Conservation (phyloP, 2,329 filamentous ascomycete genomes). For the Elsinoe ampelina region DNA sequence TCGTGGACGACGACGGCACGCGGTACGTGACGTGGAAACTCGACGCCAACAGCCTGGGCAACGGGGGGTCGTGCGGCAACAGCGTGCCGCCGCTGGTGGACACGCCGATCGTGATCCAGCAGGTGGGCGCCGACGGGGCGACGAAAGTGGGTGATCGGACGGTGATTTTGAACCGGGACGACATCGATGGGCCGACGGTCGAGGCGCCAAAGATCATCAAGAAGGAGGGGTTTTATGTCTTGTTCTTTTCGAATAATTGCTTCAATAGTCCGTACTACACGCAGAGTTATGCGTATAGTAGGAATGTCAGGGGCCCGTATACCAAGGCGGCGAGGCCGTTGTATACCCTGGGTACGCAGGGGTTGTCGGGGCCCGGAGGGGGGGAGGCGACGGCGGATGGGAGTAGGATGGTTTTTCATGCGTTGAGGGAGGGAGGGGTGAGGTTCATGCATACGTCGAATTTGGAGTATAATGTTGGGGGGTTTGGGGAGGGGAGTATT, state of each 20-base stretch:
- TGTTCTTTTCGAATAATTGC: slow-evolving; percentile 20
- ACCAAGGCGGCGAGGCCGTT: slow-evolving; percentile 13
- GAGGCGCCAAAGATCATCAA: slow-evolving; percentile 25
- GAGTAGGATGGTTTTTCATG: slow-evolving; percentile 19
- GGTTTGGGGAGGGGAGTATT: background rate
- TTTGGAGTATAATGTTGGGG: background rate
- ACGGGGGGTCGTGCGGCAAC: slow-evolving; percentile 18
- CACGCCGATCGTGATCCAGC: slow-evolving; percentile 20
- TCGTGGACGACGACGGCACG: slow-evolving; percentile 18
- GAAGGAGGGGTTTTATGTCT: slow-evolving; percentile 18
- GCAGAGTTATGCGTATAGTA: slow-evolving; percentile 17
- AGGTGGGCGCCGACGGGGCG: slow-evolving; percentile 18
- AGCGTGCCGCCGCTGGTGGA: slow-evolving; percentile 15
- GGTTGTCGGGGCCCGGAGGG: slow-evolving; percentile 18
- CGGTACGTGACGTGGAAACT: slow-evolving; percentile 20
- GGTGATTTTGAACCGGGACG: slow-evolving; percentile 21
- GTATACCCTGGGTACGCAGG: slow-evolving; percentile 21
- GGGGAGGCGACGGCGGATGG: slow-evolving; percentile 18
- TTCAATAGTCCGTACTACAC: slow-evolving; percentile 17
- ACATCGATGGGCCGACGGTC: slow-evolving; percentile 24
- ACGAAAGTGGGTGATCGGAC: slow-evolving; percentile 19
- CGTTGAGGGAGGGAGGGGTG: slow-evolving; percentile 14
- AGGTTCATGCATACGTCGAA: slow-evolving; percentile 17
- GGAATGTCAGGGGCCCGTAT: slow-evolving; percentile 15
- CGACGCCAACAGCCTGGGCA: slow-evolving; percentile 18